Conservation (phyloP, 371 early-diverging fungal species). For the Dinochytrium kinnereticum region DNA sequence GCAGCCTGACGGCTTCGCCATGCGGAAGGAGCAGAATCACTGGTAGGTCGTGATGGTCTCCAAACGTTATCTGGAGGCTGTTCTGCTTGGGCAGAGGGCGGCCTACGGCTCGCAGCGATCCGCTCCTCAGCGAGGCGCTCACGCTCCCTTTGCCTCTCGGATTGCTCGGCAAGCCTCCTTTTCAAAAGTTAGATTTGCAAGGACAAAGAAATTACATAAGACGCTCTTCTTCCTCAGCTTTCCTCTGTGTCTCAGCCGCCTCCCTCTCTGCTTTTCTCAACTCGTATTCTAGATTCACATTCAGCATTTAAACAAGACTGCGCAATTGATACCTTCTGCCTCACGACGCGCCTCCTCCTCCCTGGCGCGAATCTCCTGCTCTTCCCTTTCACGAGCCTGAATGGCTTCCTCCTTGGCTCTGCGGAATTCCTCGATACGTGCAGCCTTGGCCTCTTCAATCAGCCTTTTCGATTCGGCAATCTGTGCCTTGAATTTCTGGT, state of each 20-base stretch:
- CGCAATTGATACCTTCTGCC: slow-evolving; percentile 25
- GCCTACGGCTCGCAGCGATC: slow-evolving; percentile 11
- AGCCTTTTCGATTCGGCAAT: slow-evolving; percentile 36
- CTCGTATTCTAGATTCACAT: slow-evolving; percentile 27
- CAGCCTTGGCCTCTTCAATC: slow-evolving; percentile 46
- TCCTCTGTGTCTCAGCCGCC: slow-evolving; percentile 29
- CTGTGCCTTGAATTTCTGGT: slow-evolving; percentile 36
- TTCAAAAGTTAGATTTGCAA: too few species aligned
- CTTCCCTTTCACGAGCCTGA: slow-evolving; percentile 37
- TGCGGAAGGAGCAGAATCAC: not conserved
- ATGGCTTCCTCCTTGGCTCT: slow-evolving; percentile 32
- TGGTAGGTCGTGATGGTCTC: slow-evolving; percentile 6
- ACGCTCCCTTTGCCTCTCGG: slow-evolving; percentile 44
- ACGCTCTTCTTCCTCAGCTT: slow-evolving; percentile 40
- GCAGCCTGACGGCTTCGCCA: not conserved
- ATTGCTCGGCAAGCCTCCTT: slow-evolving; percentile 50
- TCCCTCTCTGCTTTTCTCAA: slow-evolving; percentile 31
- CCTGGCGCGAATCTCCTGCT: slow-evolving; percentile 31
- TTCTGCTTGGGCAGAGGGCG: slow-evolving; percentile 5
- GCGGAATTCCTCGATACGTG: slow-evolving; percentile 39
- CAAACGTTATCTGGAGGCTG: slow-evolving; percentile 17
- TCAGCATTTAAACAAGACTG: not conserved
- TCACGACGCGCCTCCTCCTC: slow-evolving; percentile 45
- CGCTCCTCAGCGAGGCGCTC: slow-evolving; percentile 39
- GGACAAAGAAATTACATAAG: slow-evolving; percentile 27